Base-by-base conservation (phyloP, 2,329 filamentous ascomycete species). In the Davidsoniella australis region DNA sequence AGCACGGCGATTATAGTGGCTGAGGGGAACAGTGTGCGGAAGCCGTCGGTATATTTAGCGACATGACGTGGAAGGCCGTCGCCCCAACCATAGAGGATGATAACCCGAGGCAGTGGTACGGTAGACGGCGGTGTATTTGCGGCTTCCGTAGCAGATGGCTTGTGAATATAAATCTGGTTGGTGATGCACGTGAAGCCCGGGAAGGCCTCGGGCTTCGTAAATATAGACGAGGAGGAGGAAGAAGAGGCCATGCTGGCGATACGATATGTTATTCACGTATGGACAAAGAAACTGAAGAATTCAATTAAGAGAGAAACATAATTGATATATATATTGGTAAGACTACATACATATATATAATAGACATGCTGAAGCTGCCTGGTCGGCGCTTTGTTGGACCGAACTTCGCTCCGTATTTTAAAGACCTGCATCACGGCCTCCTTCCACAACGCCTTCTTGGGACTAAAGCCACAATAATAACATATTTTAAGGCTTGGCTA, bases 41-140 rank as follows among this genome's bases (percentile, higher is more conserved):
- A 77, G 24, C 69, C 70, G 10, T 69, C 65, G 12, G 68, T 63
- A 56, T 76, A 78, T 58, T 78, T 78, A 51, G 64, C 61, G 24
- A 76, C 65, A 57, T 78, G 68, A 54, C 70, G 72, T 2, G 73
- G 68, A 10, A 63, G 60, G 18, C 69, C 71, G 54, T 78, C 74
- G 47, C 74, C 72, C 75, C 73, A 78, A 56, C 72, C 68, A 58
- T 69, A 77, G 52, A 78, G 64, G 42, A 76, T 56, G 41, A 76
- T 62, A 5, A 66, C 68, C 16, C 66, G 63, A 2, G 70, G 70
- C 45, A 68, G 60, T 23, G 56, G 46, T 5, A 53, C 36, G 4
- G 56, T 50, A 5, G 55, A 47, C 3, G 55, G 37, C 5, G 56
- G 55, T 17, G 58, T 53, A 4, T 55, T 45, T 7, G 42, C 6